A percentile compares a stretch with the other conserved stretches of the same genome.
phyloP scores from a whole-genome alignment of 768 basidiomycete genomes.

The Phlegmacium glaucopus region DNA sequence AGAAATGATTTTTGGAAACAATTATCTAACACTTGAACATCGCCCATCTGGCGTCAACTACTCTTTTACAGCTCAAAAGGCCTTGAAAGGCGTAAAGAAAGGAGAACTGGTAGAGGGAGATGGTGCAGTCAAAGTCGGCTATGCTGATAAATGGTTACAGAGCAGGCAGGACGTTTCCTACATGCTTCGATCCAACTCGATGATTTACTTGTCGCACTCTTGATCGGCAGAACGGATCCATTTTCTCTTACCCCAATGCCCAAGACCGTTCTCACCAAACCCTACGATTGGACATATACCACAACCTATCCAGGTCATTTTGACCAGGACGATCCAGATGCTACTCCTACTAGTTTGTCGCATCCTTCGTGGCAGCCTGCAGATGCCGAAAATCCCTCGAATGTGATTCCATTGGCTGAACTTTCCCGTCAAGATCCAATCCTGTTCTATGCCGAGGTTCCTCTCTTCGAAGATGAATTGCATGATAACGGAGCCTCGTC shows the following conservation, averaged over 20 bases:
- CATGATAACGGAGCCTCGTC: constrained; percentile 95
- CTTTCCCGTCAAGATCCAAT: constrained; percentile 92
- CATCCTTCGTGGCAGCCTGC: constrained; percentile 46
- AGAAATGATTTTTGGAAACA: constrained; percentile 96
- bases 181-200: constrained; percentile 10
- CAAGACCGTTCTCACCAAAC: constrained; percentile 71
- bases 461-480: constrained; percentile 93
- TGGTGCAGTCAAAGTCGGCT: constrained; percentile 90
- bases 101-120: constrained; percentile 77
- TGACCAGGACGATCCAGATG: constrained; percentile 11
- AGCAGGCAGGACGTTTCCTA: constrained; percentile 59
- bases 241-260: constrained; percentile 65
- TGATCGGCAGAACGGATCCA: constrained; percentile 55
- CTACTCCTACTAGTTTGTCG: constrained; percentile 11
- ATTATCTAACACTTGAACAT: constrained; percentile 68
- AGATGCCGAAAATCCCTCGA: constrained; percentile 51
- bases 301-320: constrained; percentile 76
- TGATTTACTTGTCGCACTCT: constrained; percentile 13
- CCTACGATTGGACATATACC: constrained; percentile 98
- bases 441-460: constrained; percentile 95
- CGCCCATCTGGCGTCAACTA: constrained; percentile 59
- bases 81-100: constrained; percentile 69
- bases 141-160: constrained; percentile 92
- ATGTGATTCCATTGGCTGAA: constrained; percentile 79
- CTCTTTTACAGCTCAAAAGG: constrained; percentile 62